Percentiles rank a stretch among this genome's conserved stretches.
Evolutionary conservation across 176 grass and related monocot genomes (phyloP).

Genomic region (Cenchrus purpureus): DNA sequence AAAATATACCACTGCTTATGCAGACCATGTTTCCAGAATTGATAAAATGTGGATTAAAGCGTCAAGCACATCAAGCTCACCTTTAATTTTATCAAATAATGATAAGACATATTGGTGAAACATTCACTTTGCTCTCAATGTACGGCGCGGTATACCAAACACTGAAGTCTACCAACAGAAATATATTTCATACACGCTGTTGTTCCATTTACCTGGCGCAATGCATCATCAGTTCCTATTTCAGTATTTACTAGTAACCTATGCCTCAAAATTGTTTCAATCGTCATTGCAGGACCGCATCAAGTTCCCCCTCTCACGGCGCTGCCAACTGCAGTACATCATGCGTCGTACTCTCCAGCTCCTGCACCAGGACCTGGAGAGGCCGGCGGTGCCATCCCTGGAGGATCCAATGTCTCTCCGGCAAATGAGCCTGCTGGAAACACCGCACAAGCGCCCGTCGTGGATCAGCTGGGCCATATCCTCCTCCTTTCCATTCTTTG

Average conservation of each 20-base stretch:
- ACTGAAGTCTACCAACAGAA: not conserved
- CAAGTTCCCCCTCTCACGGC: constrained; percentile 64
- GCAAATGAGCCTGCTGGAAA: constrained; percentile 56
- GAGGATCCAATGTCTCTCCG: constrained; percentile 42
- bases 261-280: not conserved
- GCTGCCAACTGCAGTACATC: constrained; percentile 50
- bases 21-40: not conserved
- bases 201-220: not conserved
- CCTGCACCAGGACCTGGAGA: constrained; percentile 68
- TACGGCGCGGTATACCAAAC: not conserved
- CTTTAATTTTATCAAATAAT: constrained; percentile 3
- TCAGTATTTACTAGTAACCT: not conserved
- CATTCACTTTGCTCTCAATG: not conserved
- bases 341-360: constrained; percentile 51
- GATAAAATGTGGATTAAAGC: not conserved
- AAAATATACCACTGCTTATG: not conserved
- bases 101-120: constrained; percentile 12
- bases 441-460: not conserved
- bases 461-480: constrained; percentile 6
- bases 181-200: not conserved
- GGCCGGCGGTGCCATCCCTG: constrained; percentile 53
- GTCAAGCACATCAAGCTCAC: constrained; percentile 2
- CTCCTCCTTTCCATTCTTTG: constrained; percentile 45
- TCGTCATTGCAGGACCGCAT: constrained; percentile 58
- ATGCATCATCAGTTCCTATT: not conserved